Evolutionary conservation across 2,329 filamentous ascomycete species (phyloP), one percentile per base, ranked within the genome.

Genomic region (Colletotrichum sp.): DNA sequence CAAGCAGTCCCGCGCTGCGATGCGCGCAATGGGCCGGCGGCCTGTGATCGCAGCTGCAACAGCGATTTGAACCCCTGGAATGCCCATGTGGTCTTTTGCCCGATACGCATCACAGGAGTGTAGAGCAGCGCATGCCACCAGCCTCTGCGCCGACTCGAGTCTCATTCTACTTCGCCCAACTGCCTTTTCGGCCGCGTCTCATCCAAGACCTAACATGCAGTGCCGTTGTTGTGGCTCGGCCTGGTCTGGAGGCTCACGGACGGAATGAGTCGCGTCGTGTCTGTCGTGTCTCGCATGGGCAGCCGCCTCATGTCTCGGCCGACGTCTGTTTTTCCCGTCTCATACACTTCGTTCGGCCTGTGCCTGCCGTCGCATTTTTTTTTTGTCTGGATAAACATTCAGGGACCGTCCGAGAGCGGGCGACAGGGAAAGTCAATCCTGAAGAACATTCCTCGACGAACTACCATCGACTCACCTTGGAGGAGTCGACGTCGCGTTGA

Each of bases 171-270:
- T 34, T 39, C 49, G 3, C 19, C 55, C 22, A 52, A 64, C 49
- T 19, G 64, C 32, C 30, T 67, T 44, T 25, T 30, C n/a, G 63
- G 27, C 34, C 44, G 36, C 57, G 61, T 68, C 39, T 63, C 69
- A 67, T 59, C 63, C 62, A 72, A 67, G 62, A 64, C 63, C 22
- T 72, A 32, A 73, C 73, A 69, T 73, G 73, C 74, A 73, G 30
- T 61, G 30, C 74, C 71, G 49, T 74, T 73, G 44, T 67, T 65
- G 65, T 69, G 65, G 70, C 59, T 25, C 70, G 34, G 71, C 59
- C 65, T 73, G 64, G 55, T 22, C 64, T 69, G 27, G 29, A 59
- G 44, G 59, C 57, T 73, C 73, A 63, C 44, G 25, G 70, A 52
- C 64, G 29, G 61, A 39, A 57, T 76, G 57, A 73, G 59, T 76